phyloP scores from a whole-genome alignment of 2,329 filamentous ascomycete genomes.

The Polytolypa hystricis region DNA sequence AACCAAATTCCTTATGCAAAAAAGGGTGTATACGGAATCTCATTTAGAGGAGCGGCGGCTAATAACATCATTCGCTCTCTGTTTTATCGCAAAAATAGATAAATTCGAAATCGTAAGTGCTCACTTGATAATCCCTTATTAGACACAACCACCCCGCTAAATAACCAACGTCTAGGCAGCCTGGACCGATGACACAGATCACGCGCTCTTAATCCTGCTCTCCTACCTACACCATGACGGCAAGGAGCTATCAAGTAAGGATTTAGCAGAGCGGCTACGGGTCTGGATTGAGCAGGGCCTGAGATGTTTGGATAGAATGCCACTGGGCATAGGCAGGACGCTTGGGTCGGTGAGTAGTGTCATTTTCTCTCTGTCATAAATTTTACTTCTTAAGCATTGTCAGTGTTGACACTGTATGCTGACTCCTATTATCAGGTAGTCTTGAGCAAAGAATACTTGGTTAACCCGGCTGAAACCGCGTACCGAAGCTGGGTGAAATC shows the following conservation, averaged over 20 bases:
- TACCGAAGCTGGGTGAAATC: slow-evolving; percentile 32
- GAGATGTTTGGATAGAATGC: slow-evolving; percentile 36
- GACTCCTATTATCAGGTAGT: slow-evolving; percentile 19
- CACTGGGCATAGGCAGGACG: slow-evolving; percentile 39
- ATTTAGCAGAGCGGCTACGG: slow-evolving; percentile 37
- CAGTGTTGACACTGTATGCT: too few species aligned
- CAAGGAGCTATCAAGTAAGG: slow-evolving; percentile 24
- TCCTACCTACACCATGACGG: slow-evolving; percentile 38
- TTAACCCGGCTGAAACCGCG: slow-evolving; percentile 32
- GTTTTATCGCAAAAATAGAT: too few species aligned
- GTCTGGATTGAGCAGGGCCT: slow-evolving; percentile 41
- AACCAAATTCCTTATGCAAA: neutral
- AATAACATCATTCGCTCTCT: too few species aligned
- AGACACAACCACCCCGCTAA: neutral
- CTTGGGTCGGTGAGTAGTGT: slow-evolving; percentile 28
- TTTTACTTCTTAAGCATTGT: slow-evolving; percentile 1
- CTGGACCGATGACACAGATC: slow-evolving; percentile 48
- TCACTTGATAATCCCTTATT: neutral
- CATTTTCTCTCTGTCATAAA: neutral
- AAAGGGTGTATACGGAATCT: neutral
- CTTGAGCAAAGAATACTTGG: slow-evolving; percentile 26
- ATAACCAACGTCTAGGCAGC: slow-evolving; percentile 19
- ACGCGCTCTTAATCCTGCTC: slow-evolving; percentile 40
- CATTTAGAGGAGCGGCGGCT: too few species aligned
- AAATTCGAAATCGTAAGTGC: slow-evolving; percentile 21